Evolutionary conservation across 768 basidiomycete genomes (phyloP).

Genomic region (Hypholoma fasciculare): DNA sequence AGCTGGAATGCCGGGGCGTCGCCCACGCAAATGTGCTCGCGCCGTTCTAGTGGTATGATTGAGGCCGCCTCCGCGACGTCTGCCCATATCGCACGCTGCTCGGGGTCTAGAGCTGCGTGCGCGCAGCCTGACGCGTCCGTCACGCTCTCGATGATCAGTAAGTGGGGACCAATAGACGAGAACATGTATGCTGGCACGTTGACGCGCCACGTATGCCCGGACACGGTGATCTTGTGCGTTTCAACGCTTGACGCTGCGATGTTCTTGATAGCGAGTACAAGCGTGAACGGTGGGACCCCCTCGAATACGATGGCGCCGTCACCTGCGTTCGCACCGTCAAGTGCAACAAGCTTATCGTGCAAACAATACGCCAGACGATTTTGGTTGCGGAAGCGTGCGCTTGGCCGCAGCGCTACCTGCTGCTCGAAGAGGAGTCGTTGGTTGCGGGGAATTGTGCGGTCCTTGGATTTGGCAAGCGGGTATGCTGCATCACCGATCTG

Average conservation of each 20-base stretch:
- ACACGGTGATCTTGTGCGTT: conserved; percentile 51
- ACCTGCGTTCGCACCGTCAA: conserved; percentile 41
- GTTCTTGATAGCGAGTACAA: conserved; percentile 76
- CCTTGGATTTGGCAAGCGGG: conserved; percentile 68
- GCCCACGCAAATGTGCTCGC: conserved; percentile 85
- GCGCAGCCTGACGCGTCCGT: conserved; percentile 83
- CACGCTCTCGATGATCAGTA: conserved; percentile 76
- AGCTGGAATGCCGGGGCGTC: conserved; percentile 90
- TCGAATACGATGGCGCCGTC: conserved; percentile 71
- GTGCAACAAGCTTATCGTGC: conserved; percentile 61
- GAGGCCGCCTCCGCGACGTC: conserved; percentile 97
- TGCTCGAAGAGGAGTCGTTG: conserved; percentile 82
- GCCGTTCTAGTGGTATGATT: conserved; percentile 80
- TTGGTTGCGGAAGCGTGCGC: conserved; percentile 71
- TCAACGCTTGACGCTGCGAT: conserved; percentile 69
- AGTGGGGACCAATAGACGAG: conserved; percentile 77
- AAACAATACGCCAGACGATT: conserved; percentile 75
- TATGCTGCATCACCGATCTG: conserved; percentile 87
- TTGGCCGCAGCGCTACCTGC: conserved; percentile 78
- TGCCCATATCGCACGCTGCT: conserved; percentile 68
- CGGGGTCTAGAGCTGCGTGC: conserved; percentile 64
- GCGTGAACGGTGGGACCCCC: conserved; percentile 84
- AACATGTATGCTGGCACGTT: conserved; percentile 72
- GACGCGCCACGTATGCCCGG: conserved; percentile 63
- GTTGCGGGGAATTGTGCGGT: conserved; percentile 62